phyloP scores from a whole-genome alignment of 495 filamentous ascomycete species.

The Neurospora cerealis region DNA sequence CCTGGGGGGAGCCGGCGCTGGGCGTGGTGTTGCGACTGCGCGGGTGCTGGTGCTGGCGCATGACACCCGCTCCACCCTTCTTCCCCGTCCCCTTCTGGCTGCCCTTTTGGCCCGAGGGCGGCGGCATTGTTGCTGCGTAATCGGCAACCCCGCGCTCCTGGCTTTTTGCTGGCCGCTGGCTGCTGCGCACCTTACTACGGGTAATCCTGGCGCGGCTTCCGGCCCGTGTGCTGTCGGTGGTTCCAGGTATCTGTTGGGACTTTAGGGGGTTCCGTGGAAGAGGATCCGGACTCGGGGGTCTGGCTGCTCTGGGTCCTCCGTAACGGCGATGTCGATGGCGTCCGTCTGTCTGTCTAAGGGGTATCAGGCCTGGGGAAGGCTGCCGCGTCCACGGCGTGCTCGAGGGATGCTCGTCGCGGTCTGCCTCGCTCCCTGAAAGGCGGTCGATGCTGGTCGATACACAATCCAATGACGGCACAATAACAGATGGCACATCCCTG shows the following conservation, averaged over 20 bases:
- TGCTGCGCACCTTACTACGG: background rate
- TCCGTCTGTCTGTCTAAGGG: background rate
- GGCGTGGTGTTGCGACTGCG: slow-evolving; percentile 83
- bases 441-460: background rate
- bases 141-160: background rate
- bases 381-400: background rate
- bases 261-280: background rate
- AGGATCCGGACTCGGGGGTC: background rate
- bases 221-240: background rate
- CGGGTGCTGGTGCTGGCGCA: slow-evolving; percentile 43
- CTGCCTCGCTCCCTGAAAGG: background rate
- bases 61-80: slow-evolving; percentile 51
- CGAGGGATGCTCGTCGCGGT: background rate
- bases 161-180: background rate
- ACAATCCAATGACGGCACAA: background rate
- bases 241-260: background rate
- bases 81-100: slow-evolving; percentile 70
- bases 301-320: background rate
- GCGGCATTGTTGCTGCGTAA: slow-evolving; percentile 32
- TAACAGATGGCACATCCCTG: background rate
- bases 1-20: slow-evolving; percentile 41
- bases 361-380: background rate
- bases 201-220: background rate
- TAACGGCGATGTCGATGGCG: background rate
- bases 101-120: slow-evolving; percentile 52